Percentiles rank a stretch among this genome's conserved stretches.
These are phyloP conservation scores for Cupressus sempervirens DNA, from an alignment of 75 land plant genomes.

Conservation along the genomic window DNA sequence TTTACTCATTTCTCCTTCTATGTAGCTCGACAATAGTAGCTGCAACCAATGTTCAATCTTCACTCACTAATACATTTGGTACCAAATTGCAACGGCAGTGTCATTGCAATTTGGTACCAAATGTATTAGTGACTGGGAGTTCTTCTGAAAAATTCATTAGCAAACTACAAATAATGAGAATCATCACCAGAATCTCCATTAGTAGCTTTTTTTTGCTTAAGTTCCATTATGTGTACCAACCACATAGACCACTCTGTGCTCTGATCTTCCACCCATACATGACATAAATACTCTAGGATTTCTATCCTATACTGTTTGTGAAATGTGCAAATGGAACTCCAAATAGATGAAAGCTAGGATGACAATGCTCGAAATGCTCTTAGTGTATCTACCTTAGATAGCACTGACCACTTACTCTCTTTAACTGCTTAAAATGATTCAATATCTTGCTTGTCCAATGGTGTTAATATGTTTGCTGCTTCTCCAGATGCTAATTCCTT, in stretches of 20 bases:
- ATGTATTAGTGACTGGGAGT: too few species aligned
- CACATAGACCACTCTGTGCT: conserved; percentile 87
- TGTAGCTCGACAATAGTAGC: conserved; percentile 70
- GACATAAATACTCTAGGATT: conserved; percentile 49
- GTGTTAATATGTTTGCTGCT: background rate
- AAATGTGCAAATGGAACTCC: conserved; percentile 62
- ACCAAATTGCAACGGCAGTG: too few species aligned
- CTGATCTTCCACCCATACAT: conserved; percentile 60
- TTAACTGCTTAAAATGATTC: background rate
- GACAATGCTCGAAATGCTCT: conserved; percentile 36
- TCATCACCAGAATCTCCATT: conserved; percentile 10
- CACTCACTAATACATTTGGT: too few species aligned
- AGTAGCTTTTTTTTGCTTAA: background rate
- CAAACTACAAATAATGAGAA: background rate
- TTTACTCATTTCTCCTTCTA: conserved; percentile 70
- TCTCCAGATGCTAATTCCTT: background rate
- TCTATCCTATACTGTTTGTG: conserved; percentile 55
- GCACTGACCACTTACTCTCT: background rate
- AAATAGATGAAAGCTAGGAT: conserved; percentile 45
- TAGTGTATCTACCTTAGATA: conserved; percentile 35
- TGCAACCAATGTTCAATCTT: conserved; percentile 30
- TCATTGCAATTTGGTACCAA: too few species aligned
- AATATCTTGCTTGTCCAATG: conserved; percentile 5
- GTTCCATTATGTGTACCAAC: conserved; percentile 53
- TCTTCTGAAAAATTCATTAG: background rate